Evolutionary conservation across 495 filamentous ascomycete genomes (phyloP).

Genomic region (Neurospora intermedia): DNA sequence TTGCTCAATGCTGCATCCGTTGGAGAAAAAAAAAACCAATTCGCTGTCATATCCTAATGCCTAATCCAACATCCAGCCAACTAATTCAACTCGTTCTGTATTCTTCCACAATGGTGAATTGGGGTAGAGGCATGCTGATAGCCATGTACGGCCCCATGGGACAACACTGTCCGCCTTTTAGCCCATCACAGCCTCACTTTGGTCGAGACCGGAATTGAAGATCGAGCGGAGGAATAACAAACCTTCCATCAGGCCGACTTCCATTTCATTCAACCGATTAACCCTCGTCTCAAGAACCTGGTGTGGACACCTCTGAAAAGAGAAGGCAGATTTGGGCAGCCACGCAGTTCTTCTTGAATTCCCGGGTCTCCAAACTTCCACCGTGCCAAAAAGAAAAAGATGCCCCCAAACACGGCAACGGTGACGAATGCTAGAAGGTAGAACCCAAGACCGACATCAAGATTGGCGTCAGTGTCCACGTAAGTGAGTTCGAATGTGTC

Average conservation of each 20-base stretch:
- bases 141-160: background rate
- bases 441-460: background rate
- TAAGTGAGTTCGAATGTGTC: background rate
- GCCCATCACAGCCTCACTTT: background rate
- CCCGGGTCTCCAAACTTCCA: background rate
- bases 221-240: background rate
- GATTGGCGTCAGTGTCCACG: background rate
- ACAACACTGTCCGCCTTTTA: background rate
- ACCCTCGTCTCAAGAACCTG: background rate
- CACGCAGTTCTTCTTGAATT: background rate
- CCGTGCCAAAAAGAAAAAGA: background rate
- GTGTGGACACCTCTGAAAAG: background rate
- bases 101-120: background rate
- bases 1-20: background rate
- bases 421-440: background rate
- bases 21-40: background rate
- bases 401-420: background rate
- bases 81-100: background rate
- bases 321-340: background rate
- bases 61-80: background rate
- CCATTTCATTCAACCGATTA: background rate
- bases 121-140: background rate
- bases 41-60: background rate
- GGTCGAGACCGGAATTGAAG: background rate
- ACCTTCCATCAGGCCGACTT: background rate